Conservation (phyloP, 192 early-diverging fungal genomes). For the Pilobolus umbonatus region DNA sequence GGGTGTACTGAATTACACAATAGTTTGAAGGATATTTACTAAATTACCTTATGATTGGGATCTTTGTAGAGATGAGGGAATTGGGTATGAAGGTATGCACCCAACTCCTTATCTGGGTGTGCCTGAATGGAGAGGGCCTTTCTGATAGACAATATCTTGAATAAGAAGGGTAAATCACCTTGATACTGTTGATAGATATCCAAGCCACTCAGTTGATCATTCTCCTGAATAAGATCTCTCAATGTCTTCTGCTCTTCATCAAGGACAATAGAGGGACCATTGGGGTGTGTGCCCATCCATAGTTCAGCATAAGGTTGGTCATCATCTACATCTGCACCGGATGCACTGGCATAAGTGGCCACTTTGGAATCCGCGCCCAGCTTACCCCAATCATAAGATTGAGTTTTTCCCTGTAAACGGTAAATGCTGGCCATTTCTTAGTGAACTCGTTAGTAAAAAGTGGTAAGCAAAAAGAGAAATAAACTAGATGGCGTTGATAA, state of each 20-base stretch:
- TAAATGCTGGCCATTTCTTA: constrained; percentile 36
- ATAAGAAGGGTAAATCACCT: constrained; percentile 91
- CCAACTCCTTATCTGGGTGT: constrained; percentile 92
- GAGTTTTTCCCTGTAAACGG: constrained; percentile 66
- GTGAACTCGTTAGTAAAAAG: neutral
- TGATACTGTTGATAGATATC: constrained; percentile 57
- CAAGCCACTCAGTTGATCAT: constrained; percentile 50
- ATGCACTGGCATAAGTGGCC: constrained; percentile 71
- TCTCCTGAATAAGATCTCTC: constrained; percentile 51
- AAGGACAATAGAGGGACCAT: constrained; percentile 65
- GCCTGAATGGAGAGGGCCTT: constrained; percentile 97
- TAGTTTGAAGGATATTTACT: neutral
- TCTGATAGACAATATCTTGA: constrained; percentile 88
- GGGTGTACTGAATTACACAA: no score
- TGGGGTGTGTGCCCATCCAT: constrained; percentile 99
- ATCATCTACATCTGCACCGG: constrained; percentile 49
- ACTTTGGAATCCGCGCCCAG: constrained; percentile 76
- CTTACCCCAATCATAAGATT: constrained; percentile 98
- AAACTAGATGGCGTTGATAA: no score
- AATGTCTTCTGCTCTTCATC: constrained; percentile 45
- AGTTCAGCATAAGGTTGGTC: constrained; percentile 90
- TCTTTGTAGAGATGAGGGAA: constrained; percentile 83
- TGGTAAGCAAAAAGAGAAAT: no score
- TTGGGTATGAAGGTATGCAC: constrained; percentile 60
- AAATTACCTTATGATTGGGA: constrained; percentile 37